These are phyloP conservation scores for Ceratobasidium sp. DNA, from an alignment of 1,284 basidiomycete genomes.

Conservation along the genomic window DNA sequence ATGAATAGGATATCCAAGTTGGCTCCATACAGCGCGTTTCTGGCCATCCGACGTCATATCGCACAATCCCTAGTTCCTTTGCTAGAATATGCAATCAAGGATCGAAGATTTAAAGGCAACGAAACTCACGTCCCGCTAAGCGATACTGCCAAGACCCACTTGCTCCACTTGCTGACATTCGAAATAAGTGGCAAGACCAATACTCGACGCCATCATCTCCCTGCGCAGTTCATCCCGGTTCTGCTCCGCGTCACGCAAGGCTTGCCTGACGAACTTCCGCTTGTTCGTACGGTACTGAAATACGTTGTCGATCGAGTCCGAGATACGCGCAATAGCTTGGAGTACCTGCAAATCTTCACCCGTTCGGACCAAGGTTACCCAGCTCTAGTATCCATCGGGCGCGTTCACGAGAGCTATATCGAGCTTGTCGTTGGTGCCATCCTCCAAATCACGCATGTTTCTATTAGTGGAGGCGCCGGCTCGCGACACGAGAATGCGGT, in stretches of 20 bases:
- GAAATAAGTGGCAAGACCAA: constrained; percentile 14
- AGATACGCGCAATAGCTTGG: background rate
- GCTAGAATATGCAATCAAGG: background rate
- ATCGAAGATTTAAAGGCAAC: background rate
- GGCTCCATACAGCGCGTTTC: constrained; percentile 15
- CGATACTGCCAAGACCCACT: constrained; percentile 19
- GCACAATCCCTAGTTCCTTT: constrained; percentile 1
- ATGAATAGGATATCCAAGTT: constrained; percentile 6
- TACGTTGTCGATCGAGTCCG: constrained; percentile 24
- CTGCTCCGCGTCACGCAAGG: constrained; percentile 8
- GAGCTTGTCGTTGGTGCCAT: constrained; percentile 14
- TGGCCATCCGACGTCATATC: constrained; percentile 7
- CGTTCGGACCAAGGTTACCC: constrained; percentile 31
- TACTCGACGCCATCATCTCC: background rate
- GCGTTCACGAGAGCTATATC: constrained; percentile 1
- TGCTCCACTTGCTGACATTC: constrained; percentile 26
- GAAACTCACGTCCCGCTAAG: background rate
- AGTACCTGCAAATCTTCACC: constrained; percentile 10
- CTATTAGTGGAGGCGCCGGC: background rate
- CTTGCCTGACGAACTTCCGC: background rate
- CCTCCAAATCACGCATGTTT: constrained; percentile 22
- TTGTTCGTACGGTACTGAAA: constrained; percentile 4
- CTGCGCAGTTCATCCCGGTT: background rate
- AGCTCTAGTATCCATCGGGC: constrained; percentile 3
- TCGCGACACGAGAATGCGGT: background rate